phyloP scores from a whole-genome alignment of 345 rosid species.

The Pistacia atlantica region DNA sequence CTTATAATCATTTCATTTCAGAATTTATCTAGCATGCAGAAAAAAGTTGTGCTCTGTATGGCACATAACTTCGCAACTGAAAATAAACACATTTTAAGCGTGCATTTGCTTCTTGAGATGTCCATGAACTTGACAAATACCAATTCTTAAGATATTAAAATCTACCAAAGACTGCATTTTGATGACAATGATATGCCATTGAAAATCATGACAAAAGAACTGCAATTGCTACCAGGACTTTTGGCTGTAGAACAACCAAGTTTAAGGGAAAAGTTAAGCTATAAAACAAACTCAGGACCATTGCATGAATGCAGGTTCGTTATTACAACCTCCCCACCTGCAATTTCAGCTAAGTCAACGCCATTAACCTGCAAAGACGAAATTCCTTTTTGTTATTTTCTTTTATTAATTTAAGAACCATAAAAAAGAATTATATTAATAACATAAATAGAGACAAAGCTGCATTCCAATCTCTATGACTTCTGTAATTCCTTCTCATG shows the following conservation, averaged over 20 bases:
- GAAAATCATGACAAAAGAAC: neutral
- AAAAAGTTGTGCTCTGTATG: neutral
- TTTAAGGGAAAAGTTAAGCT: constrained; percentile 40
- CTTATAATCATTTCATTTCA: constrained; percentile 48
- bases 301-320: constrained; percentile 68
- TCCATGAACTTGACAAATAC: constrained; percentile 36
- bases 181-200: neutral
- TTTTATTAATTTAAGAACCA: too few species aligned
- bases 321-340: constrained; percentile 61
- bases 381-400: too few species aligned
- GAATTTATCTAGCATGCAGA: neutral
- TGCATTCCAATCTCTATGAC: too few species aligned
- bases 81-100: constrained; percentile 66
- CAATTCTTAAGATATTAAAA: constrained; percentile 10
- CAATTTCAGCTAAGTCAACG: constrained; percentile 60
- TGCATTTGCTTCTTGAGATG: constrained; percentile 57
- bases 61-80: constrained; percentile 60
- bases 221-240: constrained; percentile 19
- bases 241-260: constrained; percentile 15
- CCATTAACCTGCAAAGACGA: constrained; percentile 51
- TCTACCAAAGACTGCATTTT: neutral
- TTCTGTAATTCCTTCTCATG: too few species aligned
- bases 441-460: too few species aligned
- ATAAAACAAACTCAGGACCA: constrained; percentile 56
- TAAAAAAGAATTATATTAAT: too few species aligned